Percentiles rank a stretch among this genome's conserved stretches.
These are phyloP conservation scores for Globisporangium abappressorium DNA, from an alignment of 352 stramenopile species.

Conservation along the genomic window DNA sequence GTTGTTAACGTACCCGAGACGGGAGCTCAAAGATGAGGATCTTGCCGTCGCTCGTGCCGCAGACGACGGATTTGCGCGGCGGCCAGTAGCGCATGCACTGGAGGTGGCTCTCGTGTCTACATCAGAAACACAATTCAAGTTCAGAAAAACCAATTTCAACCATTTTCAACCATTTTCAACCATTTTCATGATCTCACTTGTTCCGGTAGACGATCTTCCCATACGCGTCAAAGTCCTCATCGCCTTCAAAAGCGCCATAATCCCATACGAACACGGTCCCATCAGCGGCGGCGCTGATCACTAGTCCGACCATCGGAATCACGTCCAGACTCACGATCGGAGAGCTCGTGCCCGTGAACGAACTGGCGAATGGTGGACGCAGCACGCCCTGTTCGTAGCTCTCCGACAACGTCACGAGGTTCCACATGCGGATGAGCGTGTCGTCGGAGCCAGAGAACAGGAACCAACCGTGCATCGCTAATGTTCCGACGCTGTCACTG, in stretches of 20 bases:
- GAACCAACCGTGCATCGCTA: slow-evolving; percentile 65
- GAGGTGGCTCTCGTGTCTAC: slow-evolving; percentile 16
- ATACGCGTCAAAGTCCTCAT: slow-evolving; percentile 17
- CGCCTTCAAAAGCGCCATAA: slow-evolving; percentile 13
- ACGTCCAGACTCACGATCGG: slow-evolving; percentile 58
- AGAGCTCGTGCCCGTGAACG: slow-evolving; percentile 34
- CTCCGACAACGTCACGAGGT: slow-evolving; percentile 38
- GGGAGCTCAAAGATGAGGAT: slow-evolving; percentile 17
- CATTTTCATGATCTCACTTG: background rate
- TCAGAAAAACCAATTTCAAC: slow-evolving; percentile 1
- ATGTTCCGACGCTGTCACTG: slow-evolving; percentile 41
- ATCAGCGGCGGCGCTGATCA: slow-evolving; percentile 49
- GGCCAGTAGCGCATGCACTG: slow-evolving; percentile 22
- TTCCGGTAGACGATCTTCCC: slow-evolving; percentile 21
- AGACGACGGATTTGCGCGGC: slow-evolving; percentile 12
- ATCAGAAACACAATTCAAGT: background rate
- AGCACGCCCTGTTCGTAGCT: slow-evolving; percentile 61
- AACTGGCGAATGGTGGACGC: slow-evolving; percentile 28
- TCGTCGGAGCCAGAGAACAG: slow-evolving; percentile 81
- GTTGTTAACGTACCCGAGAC: background rate
- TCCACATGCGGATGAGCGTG: slow-evolving; percentile 61
- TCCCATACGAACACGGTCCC: slow-evolving; percentile 52
- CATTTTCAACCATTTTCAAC: background rate
- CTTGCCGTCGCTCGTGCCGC: slow-evolving; percentile 17
- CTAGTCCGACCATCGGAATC: slow-evolving; percentile 27